Percentiles rank a stretch among this genome's conserved stretches.
Conservation (phyloP, 2,329 filamentous ascomycete species). For the Rhinocladiella similis region DNA sequence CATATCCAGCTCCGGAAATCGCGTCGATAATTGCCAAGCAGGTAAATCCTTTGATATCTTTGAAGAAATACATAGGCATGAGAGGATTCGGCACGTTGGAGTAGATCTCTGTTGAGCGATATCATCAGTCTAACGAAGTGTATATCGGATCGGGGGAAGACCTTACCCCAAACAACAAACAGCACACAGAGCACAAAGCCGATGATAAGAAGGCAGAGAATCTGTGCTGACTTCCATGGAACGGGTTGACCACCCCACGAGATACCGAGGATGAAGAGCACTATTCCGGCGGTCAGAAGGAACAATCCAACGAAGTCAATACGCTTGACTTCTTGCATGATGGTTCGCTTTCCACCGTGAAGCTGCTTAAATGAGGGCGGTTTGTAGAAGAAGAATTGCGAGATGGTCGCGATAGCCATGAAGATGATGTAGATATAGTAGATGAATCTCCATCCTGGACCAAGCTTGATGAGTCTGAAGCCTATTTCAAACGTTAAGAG, state of each 20-base stretch:
- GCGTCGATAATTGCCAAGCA: constrained; percentile 10
- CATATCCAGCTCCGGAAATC: constrained; percentile 10
- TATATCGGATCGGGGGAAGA: not conserved
- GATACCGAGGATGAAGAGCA: constrained; percentile 33
- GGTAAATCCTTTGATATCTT: constrained; percentile 11
- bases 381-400: constrained; percentile 43
- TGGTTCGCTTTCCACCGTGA: constrained; percentile 40
- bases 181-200: constrained; percentile 24
- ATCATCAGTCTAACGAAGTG: not conserved
- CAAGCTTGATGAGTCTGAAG: not conserved
- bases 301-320: constrained; percentile 34
- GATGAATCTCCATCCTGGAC: constrained; percentile 33
- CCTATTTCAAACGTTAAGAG: not conserved
- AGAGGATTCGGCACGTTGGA: constrained; percentile 6
- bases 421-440: constrained; percentile 45
- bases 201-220: constrained; percentile 32
- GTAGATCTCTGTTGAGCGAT: constrained; percentile 7
- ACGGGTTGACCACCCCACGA: constrained; percentile 30
- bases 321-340: constrained; percentile 34
- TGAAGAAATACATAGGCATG: constrained; percentile 17
- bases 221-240: constrained; percentile 26
- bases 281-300: constrained; percentile 30
- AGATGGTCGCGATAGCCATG: constrained; percentile 31
- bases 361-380: constrained; percentile 42
- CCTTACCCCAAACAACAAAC: constrained; percentile 30